Conservation (phyloP, 2,329 filamentous ascomycete species). For the Sclerotinia nivalis region DNA sequence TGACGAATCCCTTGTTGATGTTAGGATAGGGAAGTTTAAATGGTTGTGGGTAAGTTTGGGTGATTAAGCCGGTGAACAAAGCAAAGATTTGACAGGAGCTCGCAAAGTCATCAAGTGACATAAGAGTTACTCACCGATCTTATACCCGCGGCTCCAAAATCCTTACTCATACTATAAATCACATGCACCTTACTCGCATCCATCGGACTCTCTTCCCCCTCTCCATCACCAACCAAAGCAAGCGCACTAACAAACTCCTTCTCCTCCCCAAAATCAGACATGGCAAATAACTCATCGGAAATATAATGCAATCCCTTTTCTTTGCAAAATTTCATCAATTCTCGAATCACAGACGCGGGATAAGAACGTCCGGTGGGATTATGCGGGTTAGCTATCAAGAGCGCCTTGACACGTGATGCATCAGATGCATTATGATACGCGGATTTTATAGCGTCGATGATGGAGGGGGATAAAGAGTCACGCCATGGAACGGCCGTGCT, state of each 20-base stretch:
- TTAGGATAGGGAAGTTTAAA: too few relatives aligned
- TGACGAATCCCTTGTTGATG: neutral
- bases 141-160: neutral
- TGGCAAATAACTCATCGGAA: conserved; percentile 16
- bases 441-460: neutral
- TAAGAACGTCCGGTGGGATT: conserved; percentile 15
- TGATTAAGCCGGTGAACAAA: too few relatives aligned
- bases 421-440: neutral
- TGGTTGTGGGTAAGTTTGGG: too few relatives aligned
- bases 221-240: neutral
- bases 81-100: too few relatives aligned
- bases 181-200: conserved; percentile 9
- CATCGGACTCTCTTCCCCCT: neutral
- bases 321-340: conserved; percentile 16
- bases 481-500: neutral
- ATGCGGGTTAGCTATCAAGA: conserved; percentile 14
- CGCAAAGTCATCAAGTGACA: too few relatives aligned
- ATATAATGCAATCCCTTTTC: conserved; percentile 20
- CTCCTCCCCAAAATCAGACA: neutral
- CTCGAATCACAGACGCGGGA: neutral
- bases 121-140: conserved; percentile 2
- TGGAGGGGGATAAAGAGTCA: neutral
- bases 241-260: neutral
- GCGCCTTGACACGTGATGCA: neutral
- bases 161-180: conserved; percentile 18